These are phyloP conservation scores for Colletotrichum liriopes DNA, from an alignment of 2,329 filamentous ascomycete genomes.

Conservation along the genomic window DNA sequence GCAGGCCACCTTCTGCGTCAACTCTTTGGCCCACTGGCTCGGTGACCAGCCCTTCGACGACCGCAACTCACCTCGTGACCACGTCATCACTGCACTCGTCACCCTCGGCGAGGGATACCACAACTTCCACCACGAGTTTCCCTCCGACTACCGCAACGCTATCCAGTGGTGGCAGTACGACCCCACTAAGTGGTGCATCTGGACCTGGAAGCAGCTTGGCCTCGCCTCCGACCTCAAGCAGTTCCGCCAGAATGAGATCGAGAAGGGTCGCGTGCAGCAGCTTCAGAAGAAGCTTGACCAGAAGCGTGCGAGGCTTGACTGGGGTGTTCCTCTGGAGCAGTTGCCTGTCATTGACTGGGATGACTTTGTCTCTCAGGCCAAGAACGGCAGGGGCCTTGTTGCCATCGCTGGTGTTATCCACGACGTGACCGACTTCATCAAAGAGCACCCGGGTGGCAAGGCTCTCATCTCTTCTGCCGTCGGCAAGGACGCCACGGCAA, in stretches of 20 bases:
- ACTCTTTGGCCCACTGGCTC: slow-evolving; percentile 91
- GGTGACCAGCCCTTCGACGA: slow-evolving; percentile 94
- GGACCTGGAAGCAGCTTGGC: slow-evolving; percentile 86
- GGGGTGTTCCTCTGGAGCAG: slow-evolving; percentile 88
- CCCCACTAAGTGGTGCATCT: slow-evolving; percentile 92
- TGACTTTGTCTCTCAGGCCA: slow-evolving; percentile 83
- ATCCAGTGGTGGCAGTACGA: slow-evolving; percentile 95
- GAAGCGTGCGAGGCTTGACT: slow-evolving; percentile 86
- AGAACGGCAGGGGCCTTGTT: slow-evolving; percentile 83
- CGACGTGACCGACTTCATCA: slow-evolving; percentile 87
- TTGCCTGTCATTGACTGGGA: slow-evolving; percentile 91
- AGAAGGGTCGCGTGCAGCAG: slow-evolving; percentile 92
- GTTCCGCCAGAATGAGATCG: slow-evolving; percentile 92
- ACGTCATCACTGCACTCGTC: slow-evolving; percentile 87
- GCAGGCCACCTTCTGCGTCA: slow-evolving; percentile 94
- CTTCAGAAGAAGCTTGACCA: slow-evolving; percentile 94
- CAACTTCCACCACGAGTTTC: slow-evolving; percentile 97
- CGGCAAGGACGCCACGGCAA: slow-evolving; percentile 90
- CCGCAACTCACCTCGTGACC: slow-evolving; percentile 91
- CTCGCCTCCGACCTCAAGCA: slow-evolving; percentile 91
- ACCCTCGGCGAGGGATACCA: slow-evolving; percentile 93
- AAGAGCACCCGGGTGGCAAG: slow-evolving; percentile 92
- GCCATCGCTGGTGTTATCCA: slow-evolving; percentile 89
- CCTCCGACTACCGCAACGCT: slow-evolving; percentile 92
- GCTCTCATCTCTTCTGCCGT: slow-evolving; percentile 86